Evolutionary conservation across 352 stramenopile genomes (phyloP), one percentile per base, ranked within the genome.

Genomic region (Phytophthora sp.): DNA sequence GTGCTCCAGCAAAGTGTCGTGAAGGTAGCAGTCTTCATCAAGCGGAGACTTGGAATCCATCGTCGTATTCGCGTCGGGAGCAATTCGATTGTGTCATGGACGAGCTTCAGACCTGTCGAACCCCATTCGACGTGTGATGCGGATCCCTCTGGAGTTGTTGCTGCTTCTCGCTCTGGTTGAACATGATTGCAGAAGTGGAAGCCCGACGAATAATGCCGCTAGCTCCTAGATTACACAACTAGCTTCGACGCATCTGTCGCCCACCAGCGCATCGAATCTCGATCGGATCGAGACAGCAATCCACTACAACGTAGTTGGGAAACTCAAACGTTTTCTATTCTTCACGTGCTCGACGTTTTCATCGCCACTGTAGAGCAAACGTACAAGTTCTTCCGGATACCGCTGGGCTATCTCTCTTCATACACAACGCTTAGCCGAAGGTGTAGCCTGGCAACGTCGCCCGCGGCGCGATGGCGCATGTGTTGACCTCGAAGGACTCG

Each of bases 401-500:
- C n/a, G n/a, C n/a, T n/a, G n/a, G n/a, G n/a, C n/a, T n/a, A n/a
- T n/a, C n/a, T n/a, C n/a, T n/a, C n/a, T n/a, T n/a, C n/a, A n/a
- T n/a, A n/a, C n/a, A n/a, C n/a, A 9, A 49, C 21, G 12, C 24
- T 43, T 58, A 74, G 30, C 54, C 61, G 34, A 81, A 81, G 0
- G 66, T 75, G 63, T 84, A 84, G 13, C 73, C 77, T 26, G 54
- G 72, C 21, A 87, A 49, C 13, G 74, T 87, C 17, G 72, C 48
- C 53, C 69, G 61, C 4, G 76, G 69, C 10, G 52, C 23, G 11
- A 83, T 39, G 5, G 50, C 48, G 26, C 69, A 82, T 9, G 48
- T 56, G 31, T 64, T 68, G 27, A 61, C 46, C 18, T 78, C 62
- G 44, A 80, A 87, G 2, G 76, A 76, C 46, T 79, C 76, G 27